Evolutionary conservation across 2,329 filamentous ascomycete species (phyloP), one percentile per base, ranked within the genome.

Genomic region (Leptoxyphium fumago): DNA sequence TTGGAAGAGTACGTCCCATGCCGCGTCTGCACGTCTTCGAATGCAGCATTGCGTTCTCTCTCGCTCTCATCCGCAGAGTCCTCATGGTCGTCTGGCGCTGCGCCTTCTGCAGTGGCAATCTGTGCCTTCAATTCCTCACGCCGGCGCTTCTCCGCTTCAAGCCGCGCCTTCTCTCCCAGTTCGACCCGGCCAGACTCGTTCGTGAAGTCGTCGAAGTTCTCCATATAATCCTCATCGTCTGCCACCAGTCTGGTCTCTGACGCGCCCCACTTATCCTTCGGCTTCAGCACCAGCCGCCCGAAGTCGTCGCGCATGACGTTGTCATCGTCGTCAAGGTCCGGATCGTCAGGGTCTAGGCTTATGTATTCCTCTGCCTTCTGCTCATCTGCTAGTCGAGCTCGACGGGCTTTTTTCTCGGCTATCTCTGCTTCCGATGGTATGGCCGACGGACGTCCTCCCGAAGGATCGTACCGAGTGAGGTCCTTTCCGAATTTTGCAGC

Each of bases 171-270:
- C 50, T 73, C 77, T 38, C 85, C 84, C 0, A 94, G 70, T 1
- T 83, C 76, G 10, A 94, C 74, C 6, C 77, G 75, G 8, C 83
- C 84, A 55, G 93, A 85, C 38, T 91, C 84, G 8, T 91, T 84
- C 54, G 60, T 63, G 48, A 84, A 94, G 44, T 89, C 82, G 47
- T 96, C 89, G 53, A 94, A 96, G 0, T 87, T 88, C 64, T 96
- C 91, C 32, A 84, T 84, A 0, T 95, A 74, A 56, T 96, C 86
- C 59, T 96, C 89, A 54, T 96, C 89, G 29, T 95, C 87, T 38
- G 73, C 75, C 5, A 87, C 74, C 2, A 96, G 72, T 1, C 89
- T 75, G 5, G 82, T 83, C 48, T 87, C 67, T 3, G 57, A 48
- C 28, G 48, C 43, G 11, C 50, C 74, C 29, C 77, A 74, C 50